Base-by-base conservation (phyloP, 2,329 filamentous ascomycete genomes). In the Emergomyces orientalis region DNA sequence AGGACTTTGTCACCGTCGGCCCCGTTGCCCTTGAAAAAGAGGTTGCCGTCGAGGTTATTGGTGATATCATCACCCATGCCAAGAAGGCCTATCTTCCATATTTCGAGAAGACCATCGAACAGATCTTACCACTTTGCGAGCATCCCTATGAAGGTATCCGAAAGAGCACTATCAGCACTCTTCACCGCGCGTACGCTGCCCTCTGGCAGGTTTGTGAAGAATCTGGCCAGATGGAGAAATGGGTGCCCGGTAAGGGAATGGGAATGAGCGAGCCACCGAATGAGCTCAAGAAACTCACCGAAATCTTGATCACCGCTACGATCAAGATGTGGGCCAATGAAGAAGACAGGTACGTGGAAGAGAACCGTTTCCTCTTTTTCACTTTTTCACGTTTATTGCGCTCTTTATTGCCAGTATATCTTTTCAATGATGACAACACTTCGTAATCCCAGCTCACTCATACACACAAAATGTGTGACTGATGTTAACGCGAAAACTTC, bases 361-460 rank as follows among this genome's bases (percentile, higher is more conserved):
- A 27, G n/a, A 41, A 39, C 2, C 17, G 2, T 64, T 41, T 62
- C 43, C 54, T 59, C 45, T 67, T 65, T 65, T 65, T 66, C 62
- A 63, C 63, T 64, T 65, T 63, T 66, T 51, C 62, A 49, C 34
- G 60, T 63, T 17, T 65, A 62, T 63, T 67, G 64, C 41, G 59
- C 59, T 51, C 62, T 64, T 72, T 75, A n/a, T 43, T 22, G n/a
- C 51, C 27, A 19, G 17, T 58, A 49, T 54, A 56, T 49, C 34
- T 41, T 62, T 65, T 73, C 78, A 72, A 87, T 91, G 91, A 97
- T 97, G 91, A 96, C 79, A 82, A 84, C 81, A 78, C 80, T 85
- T 86, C 90, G 90, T 92, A 92, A 93, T 93, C 93, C 91, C 92
- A 97, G 92, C 92, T 97, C 93, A 97, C 92, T 96, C 90, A 90